A percentile compares a stretch with the other conserved stretches of the same genome.
phyloP scores from a whole-genome alignment of 2,329 filamentous ascomycete genomes.

The Dissoconium aciculare region DNA sequence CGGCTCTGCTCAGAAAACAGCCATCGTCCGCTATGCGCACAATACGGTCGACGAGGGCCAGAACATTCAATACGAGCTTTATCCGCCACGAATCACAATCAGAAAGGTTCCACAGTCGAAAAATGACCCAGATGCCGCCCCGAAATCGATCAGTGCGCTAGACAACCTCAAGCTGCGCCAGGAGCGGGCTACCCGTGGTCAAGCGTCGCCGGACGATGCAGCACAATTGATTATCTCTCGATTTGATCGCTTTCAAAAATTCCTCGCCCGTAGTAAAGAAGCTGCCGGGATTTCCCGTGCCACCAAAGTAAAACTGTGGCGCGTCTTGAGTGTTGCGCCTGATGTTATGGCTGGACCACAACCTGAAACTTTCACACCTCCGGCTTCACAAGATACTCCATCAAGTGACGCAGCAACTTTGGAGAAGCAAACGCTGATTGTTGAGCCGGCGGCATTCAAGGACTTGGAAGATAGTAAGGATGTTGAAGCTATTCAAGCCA shows the following conservation, averaged over 20 bases:
- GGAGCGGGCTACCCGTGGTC: slow-evolving; percentile 11
- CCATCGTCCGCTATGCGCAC: slow-evolving; percentile 63
- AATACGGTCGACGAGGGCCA: slow-evolving; percentile 49
- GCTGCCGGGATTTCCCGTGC: slow-evolving; percentile 50
- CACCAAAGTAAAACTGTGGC: slow-evolving; percentile 66
- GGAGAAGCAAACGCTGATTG: slow-evolving; percentile 35
- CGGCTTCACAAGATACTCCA: slow-evolving; percentile 30
- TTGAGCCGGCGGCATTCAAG: slow-evolving; percentile 49
- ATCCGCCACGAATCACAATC: slow-evolving; percentile 72
- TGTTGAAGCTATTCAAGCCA: slow-evolving; percentile 46
- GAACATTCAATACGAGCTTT: slow-evolving; percentile 67
- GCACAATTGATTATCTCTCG: slow-evolving; percentile 56
- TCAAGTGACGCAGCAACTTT: background rate
- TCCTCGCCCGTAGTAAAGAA: slow-evolving; percentile 59
- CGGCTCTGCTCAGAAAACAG: slow-evolving; percentile 50
- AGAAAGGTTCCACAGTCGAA: slow-evolving; percentile 53
- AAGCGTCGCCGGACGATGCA: slow-evolving; percentile 36
- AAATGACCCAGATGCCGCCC: slow-evolving; percentile 17
- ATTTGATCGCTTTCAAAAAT: slow-evolving; percentile 54
- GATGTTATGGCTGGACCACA: slow-evolving; percentile 12
- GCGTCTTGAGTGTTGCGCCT: slow-evolving; percentile 26
- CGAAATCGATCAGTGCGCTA: slow-evolving; percentile 6
- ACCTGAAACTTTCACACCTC: slow-evolving; percentile 31
- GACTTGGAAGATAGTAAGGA: slow-evolving; percentile 48
- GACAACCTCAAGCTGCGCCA: slow-evolving; percentile 8